Conservation (phyloP, 441 rosid species). For the Gossypium davidsonii region DNA sequence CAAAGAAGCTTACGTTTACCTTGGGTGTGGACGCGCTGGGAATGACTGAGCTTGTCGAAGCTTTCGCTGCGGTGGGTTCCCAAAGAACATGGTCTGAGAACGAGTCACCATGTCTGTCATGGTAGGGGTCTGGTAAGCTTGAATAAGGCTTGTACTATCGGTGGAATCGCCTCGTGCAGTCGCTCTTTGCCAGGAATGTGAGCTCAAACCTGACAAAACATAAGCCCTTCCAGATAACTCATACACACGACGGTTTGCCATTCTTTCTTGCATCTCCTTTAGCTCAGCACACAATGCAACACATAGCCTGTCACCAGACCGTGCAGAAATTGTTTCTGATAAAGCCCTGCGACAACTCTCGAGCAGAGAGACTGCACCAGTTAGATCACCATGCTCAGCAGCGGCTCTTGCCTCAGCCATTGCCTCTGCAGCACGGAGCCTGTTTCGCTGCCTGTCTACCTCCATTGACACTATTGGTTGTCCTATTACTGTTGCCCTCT, state of each 20-base stretch:
- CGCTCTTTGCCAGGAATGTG: conserved; percentile 74
- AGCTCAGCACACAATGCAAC: conserved; percentile 50
- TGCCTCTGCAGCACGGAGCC: conserved; percentile 61
- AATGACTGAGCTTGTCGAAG: conserved; percentile 60
- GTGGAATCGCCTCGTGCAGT: conserved; percentile 41
- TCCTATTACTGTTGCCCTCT: conserved; percentile 29
- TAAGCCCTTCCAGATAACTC: conserved; percentile 65
- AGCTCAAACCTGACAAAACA: conserved; percentile 63
- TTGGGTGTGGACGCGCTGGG: conserved; percentile 49
- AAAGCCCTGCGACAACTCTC: conserved; percentile 41
- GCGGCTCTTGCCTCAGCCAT: conserved; percentile 63
- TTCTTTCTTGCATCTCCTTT: conserved; percentile 65
- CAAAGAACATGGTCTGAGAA: conserved; percentile 52
- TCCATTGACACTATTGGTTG: conserved; percentile 44
- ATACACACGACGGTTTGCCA: conserved; percentile 54
- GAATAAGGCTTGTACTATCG: conserved; percentile 43
- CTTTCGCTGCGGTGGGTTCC: conserved; percentile 36
- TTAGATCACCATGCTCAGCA: conserved; percentile 47
- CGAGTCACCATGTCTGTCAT: conserved; percentile 72
- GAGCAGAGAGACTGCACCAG: conserved; percentile 44
- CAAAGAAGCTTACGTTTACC: conserved; percentile 27
- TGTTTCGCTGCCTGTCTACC: conserved; percentile 60
- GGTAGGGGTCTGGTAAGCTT: conserved; percentile 61
- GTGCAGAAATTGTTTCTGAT: conserved; percentile 39
- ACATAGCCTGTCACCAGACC: conserved; percentile 41